Conservation (phyloP, 2,329 filamentous ascomycete genomes). For the Tolypocladium endophyticum region DNA sequence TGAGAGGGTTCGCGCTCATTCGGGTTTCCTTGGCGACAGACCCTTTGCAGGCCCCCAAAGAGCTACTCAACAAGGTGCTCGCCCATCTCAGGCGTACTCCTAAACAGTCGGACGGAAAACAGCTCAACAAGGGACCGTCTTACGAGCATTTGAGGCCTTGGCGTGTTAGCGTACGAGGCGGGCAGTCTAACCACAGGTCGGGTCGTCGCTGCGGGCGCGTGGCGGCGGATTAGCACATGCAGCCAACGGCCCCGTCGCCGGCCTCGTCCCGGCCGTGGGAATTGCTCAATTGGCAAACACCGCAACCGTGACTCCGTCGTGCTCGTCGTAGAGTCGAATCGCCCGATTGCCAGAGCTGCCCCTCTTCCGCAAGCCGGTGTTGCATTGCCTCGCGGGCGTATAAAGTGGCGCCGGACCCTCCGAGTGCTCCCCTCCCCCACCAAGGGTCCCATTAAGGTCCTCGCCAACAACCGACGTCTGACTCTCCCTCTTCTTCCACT, state of each 20-base stretch:
- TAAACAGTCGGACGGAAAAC: neutral
- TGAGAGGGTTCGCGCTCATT: neutral
- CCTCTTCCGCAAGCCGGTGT: neutral
- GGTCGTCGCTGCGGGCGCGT: neutral
- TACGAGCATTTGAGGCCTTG: no score
- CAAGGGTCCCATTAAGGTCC: neutral
- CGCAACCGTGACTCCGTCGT: neutral
- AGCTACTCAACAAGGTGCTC: neutral
- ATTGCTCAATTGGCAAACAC: neutral
- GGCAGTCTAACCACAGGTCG: neutral
- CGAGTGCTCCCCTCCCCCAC: neutral
- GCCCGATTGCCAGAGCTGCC: neutral
- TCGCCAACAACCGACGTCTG: neutral
- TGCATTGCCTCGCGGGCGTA: neutral
- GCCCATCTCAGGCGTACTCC: no score
- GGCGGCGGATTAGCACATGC: neutral
- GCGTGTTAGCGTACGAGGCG: no score
- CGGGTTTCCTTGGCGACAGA: neutral
- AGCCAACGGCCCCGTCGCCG: neutral
- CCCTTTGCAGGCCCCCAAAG: no score
- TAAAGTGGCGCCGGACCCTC: neutral
- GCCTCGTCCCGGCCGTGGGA: neutral
- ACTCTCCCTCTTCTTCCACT: neutral
- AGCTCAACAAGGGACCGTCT: neutral
- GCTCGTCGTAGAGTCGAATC: neutral